Base-by-base conservation (phyloP, 1,284 basidiomycete species). In the Nidula niveotomentosa region DNA sequence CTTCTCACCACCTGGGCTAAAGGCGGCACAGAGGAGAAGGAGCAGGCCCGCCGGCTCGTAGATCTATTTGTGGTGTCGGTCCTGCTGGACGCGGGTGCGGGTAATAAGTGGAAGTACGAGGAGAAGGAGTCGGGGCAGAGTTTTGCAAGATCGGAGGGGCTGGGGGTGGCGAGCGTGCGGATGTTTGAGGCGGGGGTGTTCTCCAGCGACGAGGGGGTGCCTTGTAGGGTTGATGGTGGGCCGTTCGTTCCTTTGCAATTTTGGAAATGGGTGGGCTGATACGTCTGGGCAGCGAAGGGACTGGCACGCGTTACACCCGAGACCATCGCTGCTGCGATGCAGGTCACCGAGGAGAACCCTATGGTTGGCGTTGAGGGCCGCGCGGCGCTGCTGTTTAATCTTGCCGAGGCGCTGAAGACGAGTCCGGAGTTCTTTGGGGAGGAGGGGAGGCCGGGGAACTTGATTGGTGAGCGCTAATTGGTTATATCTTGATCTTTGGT, bases 11-110 rank as follows among this genome's bases (percentile, higher is more conserved):
- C 75, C 58, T 91, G 84, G 90, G 77, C 76, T 37, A 67, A 67
- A 9, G 36, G 39, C 37, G 76, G 73, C 0, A 59, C 78, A 1
- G 76, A 83, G 58, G 62, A 69, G 3, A 82, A 82, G 51, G 91
- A 94, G 65, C 80, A 82, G 45, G 82, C 85, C 51, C 84, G 85
- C 52, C 80, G 93, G 1, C 78, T 94, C 17, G 79, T 98, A 62
- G 96, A 98, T 72, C 82, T 98, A 34, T 96, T 96, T 75, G 80
- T 98, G 56, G 93, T 96, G 15, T 94, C 93, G 5, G 96, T 98
- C 5, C 78, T 98, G 15, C 85, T 98, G 48, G 96, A 98, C 62
- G 96, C 96, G 0, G 96, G 95, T 0, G 96, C 95, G 0, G 96
- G 96, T 0, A 88, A 86, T 58, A 69, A 73, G 13, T 98, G 96